phyloP scores from a whole-genome alignment of 371 early-diverging fungal species.

The Rhizopus sp. region DNA sequence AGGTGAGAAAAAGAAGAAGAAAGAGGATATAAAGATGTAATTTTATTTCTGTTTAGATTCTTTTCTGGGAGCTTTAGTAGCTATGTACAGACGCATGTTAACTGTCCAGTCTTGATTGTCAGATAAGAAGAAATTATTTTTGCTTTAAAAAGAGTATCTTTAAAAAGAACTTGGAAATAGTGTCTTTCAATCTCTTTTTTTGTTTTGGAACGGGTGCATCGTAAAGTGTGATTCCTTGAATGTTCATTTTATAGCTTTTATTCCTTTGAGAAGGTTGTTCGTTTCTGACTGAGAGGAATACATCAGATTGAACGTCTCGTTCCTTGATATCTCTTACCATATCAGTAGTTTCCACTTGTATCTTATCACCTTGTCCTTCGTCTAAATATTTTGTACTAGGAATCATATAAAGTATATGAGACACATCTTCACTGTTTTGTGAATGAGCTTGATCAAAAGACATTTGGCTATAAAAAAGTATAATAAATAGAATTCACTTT shows the following conservation, averaged over 20 bases:
- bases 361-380: conserved; percentile 4
- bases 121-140: conserved; percentile 28
- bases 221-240: background rate
- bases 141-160: conserved; percentile 1
- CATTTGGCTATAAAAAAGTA: too few species aligned
- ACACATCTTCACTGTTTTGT: too few species aligned
- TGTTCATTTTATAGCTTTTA: too few species aligned
- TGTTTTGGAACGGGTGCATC: background rate
- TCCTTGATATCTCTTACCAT: background rate
- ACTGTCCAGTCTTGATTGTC: conserved; percentile 53
- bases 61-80: conserved; percentile 58
- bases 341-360: background rate
- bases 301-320: background rate
- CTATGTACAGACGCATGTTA: conserved; percentile 44
- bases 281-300: background rate
- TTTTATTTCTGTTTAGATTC: conserved; percentile 26
- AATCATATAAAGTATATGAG: conserved; percentile 7
- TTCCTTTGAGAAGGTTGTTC: too few species aligned
- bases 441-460: too few species aligned
- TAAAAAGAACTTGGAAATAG: background rate
- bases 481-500: too few species aligned
- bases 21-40: background rate
- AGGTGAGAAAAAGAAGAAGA: conserved; percentile 28
- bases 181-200: background rate
- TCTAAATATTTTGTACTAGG: conserved; percentile 8